Evolutionary conservation across 2,329 filamentous ascomycete genomes (phyloP), one percentile per base, ranked within the genome.

Genomic region (Neonectria neomacrospora): DNA sequence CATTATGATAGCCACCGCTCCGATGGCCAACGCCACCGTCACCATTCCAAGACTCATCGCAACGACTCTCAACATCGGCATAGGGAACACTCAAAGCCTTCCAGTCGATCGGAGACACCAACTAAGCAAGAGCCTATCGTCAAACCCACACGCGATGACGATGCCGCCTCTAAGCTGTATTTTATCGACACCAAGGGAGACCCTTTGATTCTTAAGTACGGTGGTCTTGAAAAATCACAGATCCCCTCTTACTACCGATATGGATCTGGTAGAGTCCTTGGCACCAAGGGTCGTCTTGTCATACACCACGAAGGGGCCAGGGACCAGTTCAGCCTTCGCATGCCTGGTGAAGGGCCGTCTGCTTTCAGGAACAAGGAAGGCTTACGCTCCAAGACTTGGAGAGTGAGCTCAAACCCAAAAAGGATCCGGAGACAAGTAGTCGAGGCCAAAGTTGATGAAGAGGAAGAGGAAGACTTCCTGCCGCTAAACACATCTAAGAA

Each of bases 111-210:
- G 54, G 59, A 54, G 30, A 60, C 61, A 16, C 44, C 57, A 41
- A 64, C 60, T 16, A 63, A 61, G 9, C 64, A 60, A 12, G 22
- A 10, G n/a, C 44, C 45, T 2, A 50, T 51, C 11, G 44, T 51
- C 26, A 61, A 65, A 45, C 16, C 37, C 12, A 16, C 52, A 30
- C 64, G 58, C 14, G 57, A 64, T 22, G 60, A 42, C 11, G 54
- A 58, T 12, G 61, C 62, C 20, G 59, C 63, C 73, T 66, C 75
- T 23, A 67, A 74, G 72, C 41, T 74, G 3, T 94, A 87, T 75
- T 71, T 87, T 47, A 72, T 92, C 54, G 95, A 98, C 77, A 87
- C 82, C 44, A 89, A 88, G 72, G 94, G 95, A 0, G 95, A 98
- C 72, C 81, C 85, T 5, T 85, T 93, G 51, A 93, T 96, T 67